A percentile compares a stretch with the other conserved stretches of the same genome.
phyloP scores from a whole-genome alignment of 225 moss, liverwort and hornwort species.

The Polytrichum commune region DNA sequence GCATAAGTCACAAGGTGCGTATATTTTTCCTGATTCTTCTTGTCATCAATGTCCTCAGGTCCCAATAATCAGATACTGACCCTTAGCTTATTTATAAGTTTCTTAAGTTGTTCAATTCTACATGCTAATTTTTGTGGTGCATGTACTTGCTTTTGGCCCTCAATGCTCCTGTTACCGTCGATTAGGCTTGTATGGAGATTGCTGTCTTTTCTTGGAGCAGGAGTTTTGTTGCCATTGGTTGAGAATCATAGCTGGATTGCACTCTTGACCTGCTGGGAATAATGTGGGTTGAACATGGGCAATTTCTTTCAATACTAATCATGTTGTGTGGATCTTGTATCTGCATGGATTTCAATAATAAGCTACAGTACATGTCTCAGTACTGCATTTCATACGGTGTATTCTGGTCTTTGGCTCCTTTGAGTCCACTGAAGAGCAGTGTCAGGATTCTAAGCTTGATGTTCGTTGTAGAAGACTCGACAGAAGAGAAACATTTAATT shows the following conservation, averaged over 20 bases:
- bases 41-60: too few species aligned
- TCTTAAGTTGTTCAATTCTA: conserved; percentile 17
- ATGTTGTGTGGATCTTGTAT: background rate
- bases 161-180: background rate
- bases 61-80: too few species aligned
- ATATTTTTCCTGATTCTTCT: too few species aligned
- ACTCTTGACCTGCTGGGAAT: too few species aligned
- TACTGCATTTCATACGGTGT: background rate
- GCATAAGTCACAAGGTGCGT: conserved; percentile 56
- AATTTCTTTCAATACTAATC: too few species aligned
- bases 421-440: background rate
- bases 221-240: too few species aligned
- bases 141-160: background rate
- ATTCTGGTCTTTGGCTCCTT: background rate
- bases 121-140: conserved; percentile 3
- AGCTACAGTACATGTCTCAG: background rate
- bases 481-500: background rate
- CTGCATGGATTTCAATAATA: background rate
- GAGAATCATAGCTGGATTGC: too few species aligned
- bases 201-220: too few species aligned
- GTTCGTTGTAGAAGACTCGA: too few species aligned
- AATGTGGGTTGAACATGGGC: too few species aligned
- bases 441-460: background rate
- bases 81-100: too few species aligned
- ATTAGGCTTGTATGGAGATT: background rate